These are phyloP conservation scores for Mucor piriformis DNA, from an alignment of 371 early-diverging fungal species.

Conservation along the genomic window DNA sequence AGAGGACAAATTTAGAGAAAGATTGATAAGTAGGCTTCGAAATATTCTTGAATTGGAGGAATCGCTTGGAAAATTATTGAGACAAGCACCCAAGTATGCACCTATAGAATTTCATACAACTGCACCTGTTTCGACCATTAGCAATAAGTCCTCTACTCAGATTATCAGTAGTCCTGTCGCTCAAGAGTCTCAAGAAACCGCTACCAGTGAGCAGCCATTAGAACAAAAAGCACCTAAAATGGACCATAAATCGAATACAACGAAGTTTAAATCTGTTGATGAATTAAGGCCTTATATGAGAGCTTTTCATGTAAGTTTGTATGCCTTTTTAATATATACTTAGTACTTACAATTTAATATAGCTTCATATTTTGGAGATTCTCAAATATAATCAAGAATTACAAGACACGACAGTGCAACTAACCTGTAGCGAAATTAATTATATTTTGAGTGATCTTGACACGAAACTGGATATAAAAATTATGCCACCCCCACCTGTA, in stretches of 20 bases:
- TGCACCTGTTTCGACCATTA: background rate
- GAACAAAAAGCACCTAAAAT: constrained; percentile 1
- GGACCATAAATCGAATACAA: background rate
- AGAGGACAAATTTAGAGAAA: constrained; percentile 35
- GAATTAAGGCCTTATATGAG: constrained; percentile 48
- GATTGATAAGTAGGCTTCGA: constrained; percentile 31
- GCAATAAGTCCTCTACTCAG: constrained; percentile 1
- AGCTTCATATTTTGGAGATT: constrained; percentile 24
- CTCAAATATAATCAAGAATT: constrained; percentile 19
- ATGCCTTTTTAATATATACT: background rate
- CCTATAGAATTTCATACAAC: constrained; percentile 44
- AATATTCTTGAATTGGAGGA: constrained; percentile 47
- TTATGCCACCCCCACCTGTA: constrained; percentile 27
- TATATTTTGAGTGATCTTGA: constrained; percentile 60
- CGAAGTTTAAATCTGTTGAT: constrained; percentile 1
- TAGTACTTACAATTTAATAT: background rate
- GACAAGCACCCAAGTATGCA: constrained; percentile 37
- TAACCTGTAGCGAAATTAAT: constrained; percentile 35
- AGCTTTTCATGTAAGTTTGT: constrained; percentile 47
- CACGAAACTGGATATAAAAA: constrained; percentile 56
- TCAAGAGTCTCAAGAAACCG: background rate
- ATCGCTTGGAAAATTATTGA: constrained; percentile 41
- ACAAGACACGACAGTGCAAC: background rate
- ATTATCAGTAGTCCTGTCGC: background rate
- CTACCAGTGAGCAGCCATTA: background rate